phyloP scores from a whole-genome alignment of 2,329 filamentous ascomycete species.

The Colletotrichum sp. region DNA sequence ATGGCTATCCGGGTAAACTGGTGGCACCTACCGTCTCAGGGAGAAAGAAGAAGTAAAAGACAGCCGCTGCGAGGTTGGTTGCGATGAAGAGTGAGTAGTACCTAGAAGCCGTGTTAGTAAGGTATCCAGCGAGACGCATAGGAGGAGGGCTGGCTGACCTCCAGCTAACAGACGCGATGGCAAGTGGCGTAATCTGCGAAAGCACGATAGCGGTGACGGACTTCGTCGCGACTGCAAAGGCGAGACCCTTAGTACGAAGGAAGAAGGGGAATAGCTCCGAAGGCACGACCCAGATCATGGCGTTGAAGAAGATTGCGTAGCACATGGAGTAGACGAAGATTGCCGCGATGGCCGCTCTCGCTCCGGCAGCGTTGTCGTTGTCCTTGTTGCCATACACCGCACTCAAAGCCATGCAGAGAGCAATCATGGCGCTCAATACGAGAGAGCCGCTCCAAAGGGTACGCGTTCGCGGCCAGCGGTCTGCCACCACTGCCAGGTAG shows the following conservation, averaged over 20 bases:
- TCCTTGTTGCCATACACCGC: conserved; percentile 20
- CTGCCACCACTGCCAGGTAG: conserved; percentile 34
- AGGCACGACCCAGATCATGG: conserved; percentile 36
- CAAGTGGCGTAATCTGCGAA: conserved; percentile 37
- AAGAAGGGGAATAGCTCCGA: conserved; percentile 34
- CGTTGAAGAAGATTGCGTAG: conserved; percentile 43
- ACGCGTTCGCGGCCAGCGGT: conserved; percentile 33
- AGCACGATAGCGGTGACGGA: conserved; percentile 32
- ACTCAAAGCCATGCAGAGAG: conserved; percentile 27
- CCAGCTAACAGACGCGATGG: conserved; percentile 39
- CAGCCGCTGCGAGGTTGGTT: conserved; percentile 29
- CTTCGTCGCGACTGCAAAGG: conserved; percentile 34
- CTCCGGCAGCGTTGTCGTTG: conserved; percentile 27
- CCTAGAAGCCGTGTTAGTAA: neutral
- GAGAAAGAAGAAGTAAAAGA: conserved; percentile 36
- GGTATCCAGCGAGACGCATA: fast-evolving
- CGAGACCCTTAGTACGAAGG: conserved; percentile 31
- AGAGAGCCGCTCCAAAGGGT: conserved; percentile 14
- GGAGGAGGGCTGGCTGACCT: conserved; percentile 22
- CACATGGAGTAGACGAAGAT: conserved; percentile 40
- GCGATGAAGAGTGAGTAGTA: conserved; percentile 43
- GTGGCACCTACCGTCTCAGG: conserved; percentile 17
- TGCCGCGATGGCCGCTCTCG: conserved; percentile 37
- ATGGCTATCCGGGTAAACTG: too few species aligned
- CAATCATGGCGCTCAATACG: conserved; percentile 12